A percentile compares a stretch with the other conserved stretches of the same genome.
phyloP scores from a whole-genome alignment of 306 rosid species.

The Leucaena leucocephala region DNA sequence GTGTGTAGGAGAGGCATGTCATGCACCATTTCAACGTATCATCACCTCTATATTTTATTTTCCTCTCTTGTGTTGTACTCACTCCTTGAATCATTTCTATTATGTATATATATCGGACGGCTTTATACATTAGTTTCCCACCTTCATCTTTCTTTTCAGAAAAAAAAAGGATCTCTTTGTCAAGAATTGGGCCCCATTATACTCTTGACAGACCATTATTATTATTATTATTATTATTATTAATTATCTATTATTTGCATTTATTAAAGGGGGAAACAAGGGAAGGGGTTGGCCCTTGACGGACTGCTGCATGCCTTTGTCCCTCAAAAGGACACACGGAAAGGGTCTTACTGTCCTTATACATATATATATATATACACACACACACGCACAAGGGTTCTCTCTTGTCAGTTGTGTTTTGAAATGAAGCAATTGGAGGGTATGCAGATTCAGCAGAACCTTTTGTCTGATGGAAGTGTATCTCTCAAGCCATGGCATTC shows the following conservation, averaged over 20 bases:
- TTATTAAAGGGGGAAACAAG: background rate
- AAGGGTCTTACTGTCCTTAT: background rate
- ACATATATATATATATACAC: background rate
- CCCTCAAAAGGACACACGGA: background rate
- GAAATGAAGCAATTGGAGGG: background rate
- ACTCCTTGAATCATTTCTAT: background rate
- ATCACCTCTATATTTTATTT: too few species aligned
- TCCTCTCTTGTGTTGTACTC: background rate
- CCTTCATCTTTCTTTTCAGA: background rate
- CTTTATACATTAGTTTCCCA: background rate
- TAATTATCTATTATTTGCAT: background rate
- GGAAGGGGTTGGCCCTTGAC: background rate
- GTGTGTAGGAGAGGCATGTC: too few species aligned
- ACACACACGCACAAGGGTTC: too few species aligned
- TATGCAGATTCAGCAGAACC: background rate
- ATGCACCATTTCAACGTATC: background rate
- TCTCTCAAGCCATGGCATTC: slow-evolving; percentile 29
- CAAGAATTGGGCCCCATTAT: background rate
- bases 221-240: too few species aligned
- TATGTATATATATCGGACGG: background rate
- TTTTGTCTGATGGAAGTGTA: slow-evolving; percentile 13
- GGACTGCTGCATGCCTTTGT: background rate
- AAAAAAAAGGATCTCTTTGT: background rate
- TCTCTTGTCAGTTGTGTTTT: background rate
- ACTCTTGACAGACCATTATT: background rate